Percentiles rank a stretch among this genome's conserved stretches.
Conservation (phyloP, 1,284 basidiomycete genomes). For the Fomitopsis pinicola region DNA sequence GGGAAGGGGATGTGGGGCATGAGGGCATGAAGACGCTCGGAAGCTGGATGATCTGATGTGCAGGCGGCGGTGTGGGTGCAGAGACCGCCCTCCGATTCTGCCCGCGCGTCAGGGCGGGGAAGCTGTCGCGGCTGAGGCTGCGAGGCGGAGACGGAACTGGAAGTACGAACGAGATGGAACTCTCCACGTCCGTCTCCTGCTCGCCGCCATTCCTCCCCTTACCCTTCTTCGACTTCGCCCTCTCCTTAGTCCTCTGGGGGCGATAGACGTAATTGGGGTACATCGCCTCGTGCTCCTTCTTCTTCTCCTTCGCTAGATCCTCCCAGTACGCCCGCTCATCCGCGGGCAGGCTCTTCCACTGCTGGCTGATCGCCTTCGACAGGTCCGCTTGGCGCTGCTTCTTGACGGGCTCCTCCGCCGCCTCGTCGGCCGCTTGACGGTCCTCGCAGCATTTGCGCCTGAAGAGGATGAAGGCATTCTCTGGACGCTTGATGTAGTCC, state of each 20-base stretch:
- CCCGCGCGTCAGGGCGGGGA: constrained; percentile 7
- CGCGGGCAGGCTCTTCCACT: constrained; percentile 60
- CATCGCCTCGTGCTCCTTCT: constrained; percentile 55
- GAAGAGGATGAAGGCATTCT: constrained; percentile 80
- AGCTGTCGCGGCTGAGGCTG: constrained; percentile 24
- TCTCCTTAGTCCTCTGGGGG: constrained; percentile 61
- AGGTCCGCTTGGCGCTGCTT: constrained; percentile 57
- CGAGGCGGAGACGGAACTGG: constrained; percentile 34
- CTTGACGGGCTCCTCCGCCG: constrained; percentile 36
- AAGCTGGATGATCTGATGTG: constrained; percentile 54
- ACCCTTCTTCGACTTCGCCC: constrained; percentile 42
- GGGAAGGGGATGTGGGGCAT: constrained; percentile 60
- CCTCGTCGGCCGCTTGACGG: constrained; percentile 41
- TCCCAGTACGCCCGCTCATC: constrained; percentile 66
- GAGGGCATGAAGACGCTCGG: constrained; percentile 62
- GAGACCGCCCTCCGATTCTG: constrained; percentile 28
- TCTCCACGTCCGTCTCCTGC: constrained; percentile 44
- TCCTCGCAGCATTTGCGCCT: constrained; percentile 72
- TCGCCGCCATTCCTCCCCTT: constrained; percentile 39
- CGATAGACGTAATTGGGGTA: constrained; percentile 76
- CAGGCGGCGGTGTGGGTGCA: constrained; percentile 32
- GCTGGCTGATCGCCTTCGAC: constrained; percentile 73
- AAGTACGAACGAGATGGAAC: constrained; percentile 52
- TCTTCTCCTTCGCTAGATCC: constrained; percentile 52
- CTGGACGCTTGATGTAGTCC: constrained; percentile 75